Conservation (phyloP, 345 rosid genomes). For the Dipteronia sinensis region DNA sequence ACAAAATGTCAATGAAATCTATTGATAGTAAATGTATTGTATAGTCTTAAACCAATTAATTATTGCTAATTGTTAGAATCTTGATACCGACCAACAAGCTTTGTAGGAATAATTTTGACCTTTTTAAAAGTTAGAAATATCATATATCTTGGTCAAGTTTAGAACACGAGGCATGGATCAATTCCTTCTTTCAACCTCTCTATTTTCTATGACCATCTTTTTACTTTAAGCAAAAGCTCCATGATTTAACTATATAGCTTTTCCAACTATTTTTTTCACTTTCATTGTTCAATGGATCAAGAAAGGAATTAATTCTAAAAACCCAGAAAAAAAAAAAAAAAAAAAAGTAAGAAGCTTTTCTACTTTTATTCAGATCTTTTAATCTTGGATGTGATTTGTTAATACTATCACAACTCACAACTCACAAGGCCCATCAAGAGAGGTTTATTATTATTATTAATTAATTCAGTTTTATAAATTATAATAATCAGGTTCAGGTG, state of each 20-base stretch:
- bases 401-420: background rate
- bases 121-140: constrained; percentile 6
- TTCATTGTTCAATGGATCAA: constrained; percentile 5
- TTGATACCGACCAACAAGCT: background rate
- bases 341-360: constrained; percentile 9
- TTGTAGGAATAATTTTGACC: constrained; percentile 19
- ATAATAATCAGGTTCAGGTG: background rate
- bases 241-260: constrained; percentile 28
- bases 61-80: constrained; percentile 1
- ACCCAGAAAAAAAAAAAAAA: constrained; percentile 2
- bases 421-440: background rate
- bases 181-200: background rate
- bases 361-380: background rate
- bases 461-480: background rate
- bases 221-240: constrained; percentile 16
- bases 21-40: too few relatives aligned
- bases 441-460: background rate
- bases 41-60: background rate
- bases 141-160: constrained; percentile 1
- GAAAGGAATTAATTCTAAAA: background rate
- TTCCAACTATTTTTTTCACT: background rate
- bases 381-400: constrained; percentile 19
- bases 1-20: background rate
- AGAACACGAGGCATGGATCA: constrained; percentile 4
- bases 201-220: constrained; percentile 18